phyloP scores from a whole-genome alignment of 345 rosid genomes.

The Corymbia maculata region DNA sequence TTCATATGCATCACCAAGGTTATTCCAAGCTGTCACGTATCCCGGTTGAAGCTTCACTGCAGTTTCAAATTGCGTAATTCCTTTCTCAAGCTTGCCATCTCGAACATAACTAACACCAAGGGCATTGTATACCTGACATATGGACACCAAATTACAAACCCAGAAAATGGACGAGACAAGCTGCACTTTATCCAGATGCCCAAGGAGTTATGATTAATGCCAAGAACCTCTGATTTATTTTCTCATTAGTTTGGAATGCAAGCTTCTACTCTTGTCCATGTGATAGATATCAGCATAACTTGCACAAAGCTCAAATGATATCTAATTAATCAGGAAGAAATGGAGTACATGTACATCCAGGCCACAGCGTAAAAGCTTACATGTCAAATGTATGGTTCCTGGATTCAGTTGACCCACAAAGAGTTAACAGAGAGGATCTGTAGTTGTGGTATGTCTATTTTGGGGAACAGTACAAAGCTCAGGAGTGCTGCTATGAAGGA shows the following conservation, averaged over 20 bases:
- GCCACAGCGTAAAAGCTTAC: neutral
- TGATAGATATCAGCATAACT: neutral
- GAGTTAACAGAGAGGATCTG: neutral
- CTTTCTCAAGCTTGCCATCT: conserved; percentile 82
- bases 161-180: neutral
- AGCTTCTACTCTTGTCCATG: neutral
- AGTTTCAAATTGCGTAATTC: conserved; percentile 67
- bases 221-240: neutral
- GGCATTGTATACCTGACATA: conserved; percentile 50
- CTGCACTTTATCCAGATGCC: neutral
- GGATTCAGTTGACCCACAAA: neutral
- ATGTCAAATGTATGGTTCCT: neutral
- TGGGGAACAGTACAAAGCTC: neutral
- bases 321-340: neutral
- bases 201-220: neutral
- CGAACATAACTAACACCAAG: conserved; percentile 70
- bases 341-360: neutral
- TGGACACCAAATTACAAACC: neutral
- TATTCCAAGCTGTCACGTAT: conserved; percentile 97
- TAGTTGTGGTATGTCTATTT: neutral
- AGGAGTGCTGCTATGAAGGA: neutral
- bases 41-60: conserved; percentile 92
- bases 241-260: neutral
- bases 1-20: conserved; percentile 96
- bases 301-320: neutral